Conservation (phyloP, 2,329 filamentous ascomycete species). For the Fusarium metavorans region DNA sequence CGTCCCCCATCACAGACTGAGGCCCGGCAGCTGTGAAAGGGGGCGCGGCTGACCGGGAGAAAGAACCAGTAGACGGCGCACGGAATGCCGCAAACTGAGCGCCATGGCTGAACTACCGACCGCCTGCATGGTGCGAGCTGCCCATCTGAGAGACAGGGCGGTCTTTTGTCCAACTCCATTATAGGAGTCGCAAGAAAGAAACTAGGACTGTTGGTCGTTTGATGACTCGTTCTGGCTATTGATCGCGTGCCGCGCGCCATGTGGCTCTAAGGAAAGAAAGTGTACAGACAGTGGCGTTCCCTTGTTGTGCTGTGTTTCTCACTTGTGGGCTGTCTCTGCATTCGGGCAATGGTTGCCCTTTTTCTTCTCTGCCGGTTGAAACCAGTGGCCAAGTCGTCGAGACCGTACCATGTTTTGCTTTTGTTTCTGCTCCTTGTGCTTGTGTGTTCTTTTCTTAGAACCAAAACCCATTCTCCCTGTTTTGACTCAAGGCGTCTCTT, state of each 20-base stretch:
- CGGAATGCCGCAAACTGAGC: constrained; percentile 28
- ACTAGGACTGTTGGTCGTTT: not conserved
- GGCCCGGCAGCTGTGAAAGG: constrained; percentile 1
- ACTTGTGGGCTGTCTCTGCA: constrained; percentile 21
- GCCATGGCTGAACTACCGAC: constrained; percentile 33
- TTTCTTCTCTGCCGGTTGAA: constrained; percentile 1
- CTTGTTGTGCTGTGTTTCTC: constrained; percentile 1
- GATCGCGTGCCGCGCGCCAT: constrained; percentile 38
- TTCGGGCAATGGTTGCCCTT: not conserved
- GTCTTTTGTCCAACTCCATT: not conserved
- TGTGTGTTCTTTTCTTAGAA: constrained; percentile 1
- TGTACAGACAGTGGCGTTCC: constrained; percentile 7
- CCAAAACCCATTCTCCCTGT: constrained; percentile 15
- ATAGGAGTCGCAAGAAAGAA: not conserved
- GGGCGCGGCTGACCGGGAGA: not conserved
- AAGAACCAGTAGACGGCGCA: constrained; percentile 5
- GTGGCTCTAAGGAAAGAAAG: not conserved
- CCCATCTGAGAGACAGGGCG: not conserved
- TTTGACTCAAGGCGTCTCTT: constrained; percentile 20
- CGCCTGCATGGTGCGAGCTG: not conserved
- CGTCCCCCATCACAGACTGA: not conserved
- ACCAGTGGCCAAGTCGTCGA: constrained; percentile 4
- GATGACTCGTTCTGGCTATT: constrained; percentile 21
- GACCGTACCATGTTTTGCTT: not conserved
- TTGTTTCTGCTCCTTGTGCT: not conserved